Conservation (phyloP, 148 eudicot species). For the Gaultheria prostrata region DNA sequence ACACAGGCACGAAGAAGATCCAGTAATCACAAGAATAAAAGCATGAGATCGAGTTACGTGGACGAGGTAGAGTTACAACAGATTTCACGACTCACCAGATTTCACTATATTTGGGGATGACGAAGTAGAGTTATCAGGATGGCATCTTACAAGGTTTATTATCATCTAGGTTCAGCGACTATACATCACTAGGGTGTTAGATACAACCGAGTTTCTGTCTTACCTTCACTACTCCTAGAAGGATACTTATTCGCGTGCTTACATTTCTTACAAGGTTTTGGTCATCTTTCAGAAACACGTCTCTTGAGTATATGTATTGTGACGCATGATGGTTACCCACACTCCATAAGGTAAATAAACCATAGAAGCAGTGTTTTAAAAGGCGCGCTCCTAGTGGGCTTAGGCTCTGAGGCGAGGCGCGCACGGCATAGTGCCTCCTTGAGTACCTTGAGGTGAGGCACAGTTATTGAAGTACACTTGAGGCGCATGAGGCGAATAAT, state of each 20-base stretch:
- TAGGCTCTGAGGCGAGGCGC: background rate
- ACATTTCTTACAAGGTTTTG: background rate
- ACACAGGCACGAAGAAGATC: background rate
- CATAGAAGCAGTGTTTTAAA: background rate
- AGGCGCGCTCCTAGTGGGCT: background rate
- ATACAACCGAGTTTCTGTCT: background rate
- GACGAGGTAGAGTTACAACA: background rate
- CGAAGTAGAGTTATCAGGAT: background rate
- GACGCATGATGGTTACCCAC: background rate
- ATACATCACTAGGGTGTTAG: background rate
- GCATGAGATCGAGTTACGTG: background rate
- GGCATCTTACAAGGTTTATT: background rate
- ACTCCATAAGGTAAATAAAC: constrained; percentile 1
- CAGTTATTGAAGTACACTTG: background rate
- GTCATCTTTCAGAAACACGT: background rate
- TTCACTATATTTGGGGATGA: background rate
- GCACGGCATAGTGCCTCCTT: background rate
- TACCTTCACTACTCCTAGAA: background rate
- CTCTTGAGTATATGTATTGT: background rate
- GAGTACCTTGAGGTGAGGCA: background rate
- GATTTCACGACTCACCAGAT: background rate
- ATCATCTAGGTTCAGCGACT: background rate
- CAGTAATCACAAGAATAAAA: background rate
- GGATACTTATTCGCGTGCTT: background rate
- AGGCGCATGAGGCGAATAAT: background rate